These are phyloP conservation scores for Lachnellula arida DNA, from an alignment of 2,329 filamentous ascomycete genomes.

Conservation along the genomic window DNA sequence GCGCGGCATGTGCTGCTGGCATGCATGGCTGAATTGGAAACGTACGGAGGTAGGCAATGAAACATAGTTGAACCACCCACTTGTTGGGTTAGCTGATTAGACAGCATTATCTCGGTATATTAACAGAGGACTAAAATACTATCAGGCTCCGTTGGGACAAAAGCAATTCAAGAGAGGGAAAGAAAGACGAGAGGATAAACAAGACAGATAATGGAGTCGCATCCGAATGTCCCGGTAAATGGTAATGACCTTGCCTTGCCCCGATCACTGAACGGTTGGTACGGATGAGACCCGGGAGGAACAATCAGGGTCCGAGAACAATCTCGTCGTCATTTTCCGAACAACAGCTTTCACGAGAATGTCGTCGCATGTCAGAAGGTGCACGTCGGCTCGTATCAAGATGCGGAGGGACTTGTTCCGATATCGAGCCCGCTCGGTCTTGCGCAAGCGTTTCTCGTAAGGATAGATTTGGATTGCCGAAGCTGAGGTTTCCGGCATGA, in stretches of 20 bases:
- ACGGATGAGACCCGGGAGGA: background rate
- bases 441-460: background rate
- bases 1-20: background rate
- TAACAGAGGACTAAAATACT: background rate
- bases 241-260: background rate
- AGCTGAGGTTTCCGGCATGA: background rate
- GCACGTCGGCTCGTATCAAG: background rate
- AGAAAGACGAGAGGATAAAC: background rate
- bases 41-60: background rate
- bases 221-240: background rate
- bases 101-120: background rate
- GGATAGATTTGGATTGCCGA: background rate
- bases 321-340: background rate
- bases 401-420: slow-evolving; percentile 3
- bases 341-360: background rate
- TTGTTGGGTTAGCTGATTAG: background rate
- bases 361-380: background rate
- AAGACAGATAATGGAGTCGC: background rate
- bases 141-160: background rate
- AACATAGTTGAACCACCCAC: background rate
- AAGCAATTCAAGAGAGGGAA: background rate
- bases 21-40: background rate
- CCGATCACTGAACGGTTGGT: slow-evolving; percentile 1
- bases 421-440: background rate
- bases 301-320: background rate